Percentiles rank a stretch among this genome's conserved stretches.
These are phyloP conservation scores for Crithidia brevicula DNA, from an alignment of 208 protist species.

Conservation along the genomic window DNA sequence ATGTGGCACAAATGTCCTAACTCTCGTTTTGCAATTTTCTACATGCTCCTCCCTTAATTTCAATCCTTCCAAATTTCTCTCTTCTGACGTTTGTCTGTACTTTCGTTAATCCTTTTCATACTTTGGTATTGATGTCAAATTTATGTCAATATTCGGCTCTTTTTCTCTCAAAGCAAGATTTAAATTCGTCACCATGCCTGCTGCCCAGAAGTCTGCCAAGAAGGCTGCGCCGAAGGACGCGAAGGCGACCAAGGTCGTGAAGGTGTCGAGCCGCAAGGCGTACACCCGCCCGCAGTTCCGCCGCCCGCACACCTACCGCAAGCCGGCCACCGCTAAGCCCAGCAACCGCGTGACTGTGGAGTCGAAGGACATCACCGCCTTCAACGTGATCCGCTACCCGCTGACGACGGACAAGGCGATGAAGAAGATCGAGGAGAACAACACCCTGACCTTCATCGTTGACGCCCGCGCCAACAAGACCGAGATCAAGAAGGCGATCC, in stretches of 20 bases:
- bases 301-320: slow-evolving; percentile 96
- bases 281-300: slow-evolving; percentile 96
- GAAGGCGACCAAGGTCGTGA: slow-evolving; percentile 86
- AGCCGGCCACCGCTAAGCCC: slow-evolving; percentile 89
- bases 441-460: slow-evolving; percentile 99
- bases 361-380: slow-evolving; percentile 84
- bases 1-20: too few species aligned
- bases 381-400: slow-evolving; percentile 97
- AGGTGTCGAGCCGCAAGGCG: slow-evolving; percentile 93
- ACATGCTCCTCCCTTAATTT: too few species aligned
- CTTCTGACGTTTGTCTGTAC: too few species aligned
- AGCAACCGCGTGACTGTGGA: slow-evolving; percentile 90
- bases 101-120: too few species aligned
- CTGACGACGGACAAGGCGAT: slow-evolving; percentile 98
- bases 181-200: slow-evolving; percentile 50
- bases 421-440: slow-evolving; percentile 99
- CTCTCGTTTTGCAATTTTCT: too few species aligned
- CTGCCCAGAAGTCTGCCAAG: slow-evolving; percentile 43
- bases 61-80: too few species aligned
- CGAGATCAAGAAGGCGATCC: slow-evolving; percentile 98
- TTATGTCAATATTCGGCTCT: background rate
- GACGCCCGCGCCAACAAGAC: slow-evolving; percentile 97
- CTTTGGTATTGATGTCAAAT: too few species aligned
- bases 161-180: background rate
- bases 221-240: slow-evolving; percentile 57